These are phyloP conservation scores for Rehmannia glutinosa DNA, from an alignment of 257 asterid species.

Conservation along the genomic window DNA sequence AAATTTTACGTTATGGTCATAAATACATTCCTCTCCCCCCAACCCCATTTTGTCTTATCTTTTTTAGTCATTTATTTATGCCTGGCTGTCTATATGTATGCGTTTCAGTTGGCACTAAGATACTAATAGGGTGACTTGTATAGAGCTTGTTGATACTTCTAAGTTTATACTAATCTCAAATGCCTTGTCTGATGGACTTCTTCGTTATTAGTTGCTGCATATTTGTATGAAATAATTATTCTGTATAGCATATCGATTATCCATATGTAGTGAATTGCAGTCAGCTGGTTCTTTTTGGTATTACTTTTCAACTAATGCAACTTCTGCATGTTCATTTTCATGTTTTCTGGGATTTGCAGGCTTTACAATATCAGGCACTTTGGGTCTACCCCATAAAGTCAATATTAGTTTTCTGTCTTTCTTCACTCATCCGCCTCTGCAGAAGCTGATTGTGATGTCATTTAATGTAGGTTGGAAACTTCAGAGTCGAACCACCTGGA, in stretches of 20 bases:
- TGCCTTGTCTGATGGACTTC: neutral
- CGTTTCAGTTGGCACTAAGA: neutral
- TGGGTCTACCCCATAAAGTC: neutral
- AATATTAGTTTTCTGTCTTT: slow-evolving; percentile 3
- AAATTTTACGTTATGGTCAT: neutral
- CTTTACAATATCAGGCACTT: neutral
- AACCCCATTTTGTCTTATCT: too few relatives aligned
- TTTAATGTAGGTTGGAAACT: slow-evolving; percentile 85
- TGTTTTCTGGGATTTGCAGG: slow-evolving; percentile 1
- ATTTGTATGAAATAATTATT: neutral
- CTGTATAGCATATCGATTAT: neutral
- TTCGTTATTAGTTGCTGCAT: neutral
- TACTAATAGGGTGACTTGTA: neutral
- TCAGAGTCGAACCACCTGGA: slow-evolving; percentile 99
- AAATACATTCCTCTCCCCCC: too few relatives aligned
- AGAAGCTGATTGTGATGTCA: slow-evolving; percentile 21
- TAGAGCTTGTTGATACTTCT: neutral
- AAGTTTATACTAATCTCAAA: neutral
- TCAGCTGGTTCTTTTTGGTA: neutral
- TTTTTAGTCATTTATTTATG: too few relatives aligned
- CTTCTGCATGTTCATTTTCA: neutral
- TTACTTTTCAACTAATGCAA: neutral
- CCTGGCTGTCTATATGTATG: neutral
- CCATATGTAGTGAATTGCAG: neutral
- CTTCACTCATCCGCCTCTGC: neutral